Base-by-base conservation (phyloP, 2,329 filamentous ascomycete species). In the Byssoonygena ceratinophila region DNA sequence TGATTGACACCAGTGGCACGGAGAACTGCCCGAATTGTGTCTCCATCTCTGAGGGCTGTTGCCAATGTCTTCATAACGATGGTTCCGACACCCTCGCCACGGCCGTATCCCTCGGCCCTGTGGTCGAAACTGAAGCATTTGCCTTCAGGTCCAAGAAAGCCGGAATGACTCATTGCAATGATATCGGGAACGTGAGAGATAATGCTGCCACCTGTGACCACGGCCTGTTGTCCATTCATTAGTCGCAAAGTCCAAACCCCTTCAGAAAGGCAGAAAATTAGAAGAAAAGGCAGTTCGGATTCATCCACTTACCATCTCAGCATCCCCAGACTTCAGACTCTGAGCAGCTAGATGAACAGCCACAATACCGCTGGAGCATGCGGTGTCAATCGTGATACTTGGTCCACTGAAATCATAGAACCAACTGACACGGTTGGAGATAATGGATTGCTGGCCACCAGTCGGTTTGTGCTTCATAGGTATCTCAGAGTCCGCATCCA, bases 31-130 rank as follows among this genome's bases (percentile, higher is more conserved):
- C 63, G 53, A 31, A 69, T 65, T 1, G 62, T 59, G 50, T 68
- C 62, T 0, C 57, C 49, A 39, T 66, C 64, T 7, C 58, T 49
- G 2, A 68, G 44, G 1, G 66, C 66, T 37, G 60, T 59, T 4
- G 51, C 31, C 3, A 68, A 55, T 2, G 58, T 56, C 53, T 69
- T 66, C 0, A 69, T 22, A 9, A 61, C 55, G 3, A 69, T 37
- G 4, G 43, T 52, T 4, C 56, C 60, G 1, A 66, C 58, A 9
- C 57, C 64, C 46, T 69, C 67, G 4, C 71, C 73, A 16, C 71
- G 63, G 8, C 61, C 67, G 55, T 74, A 76, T 0, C 74, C 74
- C 49, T 68, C 64, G 0, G 67, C 71, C 34, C 61, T 55, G 18
- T 61, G 55, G 52, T 72, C 71, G 51, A 66, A 69, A 16, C 51